Evolutionary conservation across 495 filamentous ascomycete genomes (phyloP), one percentile per base, ranked within the genome.

Genomic region (Penicillium pancosmium): DNA sequence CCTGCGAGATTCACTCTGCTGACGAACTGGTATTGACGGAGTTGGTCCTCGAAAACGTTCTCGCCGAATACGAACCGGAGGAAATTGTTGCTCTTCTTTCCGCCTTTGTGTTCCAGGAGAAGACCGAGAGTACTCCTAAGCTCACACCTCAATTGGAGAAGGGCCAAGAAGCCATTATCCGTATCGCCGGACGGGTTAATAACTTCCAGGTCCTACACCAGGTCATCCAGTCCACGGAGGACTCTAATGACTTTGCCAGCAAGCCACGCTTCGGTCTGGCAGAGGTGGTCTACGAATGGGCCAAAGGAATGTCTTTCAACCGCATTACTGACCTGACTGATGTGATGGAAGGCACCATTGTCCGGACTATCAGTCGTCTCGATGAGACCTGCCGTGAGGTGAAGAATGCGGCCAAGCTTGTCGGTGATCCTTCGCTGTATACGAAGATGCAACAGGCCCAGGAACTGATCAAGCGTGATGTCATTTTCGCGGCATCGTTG

Each of bases 261-360:
- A 80, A 86, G 43, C 91, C 92, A 9, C 83, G 92, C 13, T 98
- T 98, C 68, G 93, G 93, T 0, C 82, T 98, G 49, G 91, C 95
- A 65, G 95, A 98, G 72, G 95, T 98, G 0, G 94, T 98, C 15
- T 97, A 98, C 70, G 94, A 98, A 75, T 98, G 94, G 94, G 95
- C 94, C 2, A 83, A 90, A 55, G 94, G 94, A 19, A 97, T 97
- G 92, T 90, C 90, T 33, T 98, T 98, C 82, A 96, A 92, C 73
- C 93, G 95, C 53, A 98, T 98, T 64, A 98, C 93, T 1, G 91
- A 96, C 59, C 78, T 98, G 54, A 98, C 94, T 27, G 94, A 98
- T 68, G 93, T 98, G 48, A 84, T 98, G 65, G 94, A 98, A 70
- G 94, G 94, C 0, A 97, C 93, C 0, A 97, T 98, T 73, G 95